phyloP scores from a whole-genome alignment of 495 filamentous ascomycete species.

The Chlorociboria aeruginascens region DNA sequence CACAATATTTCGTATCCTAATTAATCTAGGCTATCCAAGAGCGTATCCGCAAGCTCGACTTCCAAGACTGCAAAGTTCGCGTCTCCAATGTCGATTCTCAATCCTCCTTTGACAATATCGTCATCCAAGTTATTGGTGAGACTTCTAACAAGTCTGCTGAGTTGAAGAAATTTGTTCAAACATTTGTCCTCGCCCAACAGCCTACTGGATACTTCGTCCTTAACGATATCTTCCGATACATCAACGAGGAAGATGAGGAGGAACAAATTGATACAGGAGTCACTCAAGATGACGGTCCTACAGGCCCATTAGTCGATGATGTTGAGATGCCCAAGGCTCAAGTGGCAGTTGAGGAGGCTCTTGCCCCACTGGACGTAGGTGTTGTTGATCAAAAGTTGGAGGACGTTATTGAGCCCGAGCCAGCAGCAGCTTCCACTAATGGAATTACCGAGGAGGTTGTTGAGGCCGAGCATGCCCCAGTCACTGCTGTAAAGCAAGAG shows the following conservation, averaged over 20 bases:
- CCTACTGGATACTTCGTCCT: constrained; percentile 96
- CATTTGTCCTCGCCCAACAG: constrained; percentile 95
- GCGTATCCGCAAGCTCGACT: constrained; percentile 80
- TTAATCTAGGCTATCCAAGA: constrained; percentile 70
- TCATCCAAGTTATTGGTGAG: constrained; percentile 95
- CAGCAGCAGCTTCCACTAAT: constrained; percentile 24
- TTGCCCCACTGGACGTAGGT: constrained; percentile 30
- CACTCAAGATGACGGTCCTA: constrained; percentile 31
- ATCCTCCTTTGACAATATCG: constrained; percentile 79
- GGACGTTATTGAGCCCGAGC: constrained; percentile 22
- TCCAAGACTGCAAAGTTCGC: constrained; percentile 96
- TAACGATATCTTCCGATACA: constrained; percentile 93
- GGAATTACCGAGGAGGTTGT: constrained; percentile 19
- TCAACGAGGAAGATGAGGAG: constrained; percentile 66
- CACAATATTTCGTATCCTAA: constrained; percentile 9
- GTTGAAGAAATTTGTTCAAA: constrained; percentile 91
- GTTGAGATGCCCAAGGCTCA: constrained; percentile 31
- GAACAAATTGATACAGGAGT: constrained; percentile 30
- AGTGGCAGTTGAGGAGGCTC: constrained; percentile 25
- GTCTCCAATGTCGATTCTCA: constrained; percentile 97
- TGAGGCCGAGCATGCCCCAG: constrained; percentile 20
- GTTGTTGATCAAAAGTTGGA: constrained; percentile 38
- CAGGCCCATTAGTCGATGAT: constrained; percentile 34
- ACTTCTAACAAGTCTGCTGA: constrained; percentile 86
- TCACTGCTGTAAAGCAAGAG: constrained; percentile 15